Percentiles rank a stretch among this genome's conserved stretches.
phyloP scores from a whole-genome alignment of 306 rosid species.

The Sechiopsis laciniata region DNA sequence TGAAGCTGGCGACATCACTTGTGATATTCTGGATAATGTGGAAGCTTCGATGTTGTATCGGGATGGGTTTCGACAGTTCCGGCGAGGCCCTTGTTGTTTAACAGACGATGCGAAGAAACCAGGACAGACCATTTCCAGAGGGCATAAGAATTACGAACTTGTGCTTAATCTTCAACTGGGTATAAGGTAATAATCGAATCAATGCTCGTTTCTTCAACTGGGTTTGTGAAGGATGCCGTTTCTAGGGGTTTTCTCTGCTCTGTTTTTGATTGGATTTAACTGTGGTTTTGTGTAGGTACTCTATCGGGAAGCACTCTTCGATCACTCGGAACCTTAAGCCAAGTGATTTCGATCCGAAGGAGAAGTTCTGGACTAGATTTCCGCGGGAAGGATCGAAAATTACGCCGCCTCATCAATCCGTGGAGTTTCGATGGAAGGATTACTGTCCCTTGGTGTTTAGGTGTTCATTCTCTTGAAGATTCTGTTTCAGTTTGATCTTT shows the following conservation, averaged over 20 bases:
- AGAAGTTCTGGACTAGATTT: constrained; percentile 96
- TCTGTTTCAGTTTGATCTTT: neutral
- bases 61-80: constrained; percentile 38
- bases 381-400: constrained; percentile 79
- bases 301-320: constrained; percentile 85
- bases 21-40: constrained; percentile 82
- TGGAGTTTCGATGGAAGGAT: constrained; percentile 92
- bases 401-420: constrained; percentile 89
- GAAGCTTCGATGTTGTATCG: constrained; percentile 72
- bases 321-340: constrained; percentile 42
- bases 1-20: constrained; percentile 90
- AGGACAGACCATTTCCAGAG: constrained; percentile 68
- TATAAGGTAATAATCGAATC: constrained; percentile 45
- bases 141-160: constrained; percentile 85
- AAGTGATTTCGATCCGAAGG: constrained; percentile 75
- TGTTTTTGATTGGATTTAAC: constrained; percentile 2
- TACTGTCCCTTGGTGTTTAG: constrained; percentile 96
- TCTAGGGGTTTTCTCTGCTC: constrained; percentile 6
- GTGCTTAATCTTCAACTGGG: constrained; percentile 95
- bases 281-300: constrained; percentile 41
- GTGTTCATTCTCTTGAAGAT: constrained; percentile 32
- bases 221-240: neutral
- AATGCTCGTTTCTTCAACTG: neutral
- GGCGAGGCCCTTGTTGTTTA: constrained; percentile 33
- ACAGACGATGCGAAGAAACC: constrained; percentile 55